phyloP scores from a whole-genome alignment of 1,284 basidiomycete genomes.

The Naganishia sp. region DNA sequence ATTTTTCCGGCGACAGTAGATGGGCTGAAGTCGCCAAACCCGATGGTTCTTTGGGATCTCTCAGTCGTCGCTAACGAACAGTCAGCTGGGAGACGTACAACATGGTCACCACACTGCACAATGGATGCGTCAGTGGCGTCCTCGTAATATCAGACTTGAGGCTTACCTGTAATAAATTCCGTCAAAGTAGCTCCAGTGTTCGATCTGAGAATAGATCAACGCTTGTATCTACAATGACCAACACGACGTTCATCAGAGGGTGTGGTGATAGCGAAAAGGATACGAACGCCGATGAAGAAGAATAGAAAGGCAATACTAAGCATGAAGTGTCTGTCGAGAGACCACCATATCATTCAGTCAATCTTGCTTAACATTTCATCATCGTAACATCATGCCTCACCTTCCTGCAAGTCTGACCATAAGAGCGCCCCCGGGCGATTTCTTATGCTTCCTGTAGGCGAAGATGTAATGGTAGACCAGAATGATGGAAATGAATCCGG shows the following conservation, averaged over 20 bases:
- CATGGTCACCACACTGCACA: slow-evolving; percentile 34
- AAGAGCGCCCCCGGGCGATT: slow-evolving; percentile 44
- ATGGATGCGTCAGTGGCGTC: background rate
- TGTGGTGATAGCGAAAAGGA: background rate
- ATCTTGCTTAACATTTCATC: too few species aligned
- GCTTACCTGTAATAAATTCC: slow-evolving; percentile 41
- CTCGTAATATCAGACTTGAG: too few species aligned
- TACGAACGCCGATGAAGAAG: slow-evolving; percentile 42
- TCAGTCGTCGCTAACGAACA: background rate
- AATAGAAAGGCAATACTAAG: slow-evolving; percentile 53
- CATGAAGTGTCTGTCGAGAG: slow-evolving; percentile 50
- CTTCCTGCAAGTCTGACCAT: slow-evolving; percentile 20
- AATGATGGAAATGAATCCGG: slow-evolving; percentile 50
- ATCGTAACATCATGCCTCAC: background rate
- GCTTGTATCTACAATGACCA: slow-evolving; percentile 39
- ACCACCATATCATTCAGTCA: background rate
- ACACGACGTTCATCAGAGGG: background rate
- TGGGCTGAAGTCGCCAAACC: slow-evolving; percentile 51
- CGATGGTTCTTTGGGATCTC: slow-evolving; percentile 42
- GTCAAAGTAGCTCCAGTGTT: slow-evolving; percentile 50
- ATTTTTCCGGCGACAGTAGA: slow-evolving; percentile 46
- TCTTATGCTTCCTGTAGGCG: slow-evolving; percentile 38
- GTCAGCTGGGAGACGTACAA: slow-evolving; percentile 18
- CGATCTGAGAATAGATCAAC: slow-evolving; percentile 46
- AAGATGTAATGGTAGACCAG: slow-evolving; percentile 52